phyloP scores from a whole-genome alignment of 1,139 yeast species.

The Debaryomyces fabryi region DNA sequence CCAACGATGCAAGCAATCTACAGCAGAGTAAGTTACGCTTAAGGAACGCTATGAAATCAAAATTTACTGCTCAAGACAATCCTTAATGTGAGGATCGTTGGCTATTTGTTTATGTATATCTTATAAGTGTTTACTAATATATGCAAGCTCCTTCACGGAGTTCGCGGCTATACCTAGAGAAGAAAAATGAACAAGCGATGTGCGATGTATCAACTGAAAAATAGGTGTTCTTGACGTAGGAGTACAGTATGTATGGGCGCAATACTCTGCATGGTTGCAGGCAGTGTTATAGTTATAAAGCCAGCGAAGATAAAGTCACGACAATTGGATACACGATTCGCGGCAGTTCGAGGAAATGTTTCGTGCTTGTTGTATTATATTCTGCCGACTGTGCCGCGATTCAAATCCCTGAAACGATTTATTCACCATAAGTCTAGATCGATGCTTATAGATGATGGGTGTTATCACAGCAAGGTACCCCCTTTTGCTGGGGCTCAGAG shows the following conservation, averaged over 20 bases:
- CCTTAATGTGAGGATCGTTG: not conserved
- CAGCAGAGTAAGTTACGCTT: constrained; percentile 3
- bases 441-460: not conserved
- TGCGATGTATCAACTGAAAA: not conserved
- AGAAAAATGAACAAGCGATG: not conserved
- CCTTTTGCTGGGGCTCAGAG: not conserved
- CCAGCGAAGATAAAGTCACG: not conserved
- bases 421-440: not conserved
- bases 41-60: constrained; percentile 8
- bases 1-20: not conserved
- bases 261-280: not conserved
- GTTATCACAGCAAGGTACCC: not conserved
- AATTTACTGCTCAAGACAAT: not conserved
- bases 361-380: not conserved
- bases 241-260: not conserved
- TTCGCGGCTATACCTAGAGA: not conserved
- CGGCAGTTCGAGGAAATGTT: not conserved
- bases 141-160: not conserved
- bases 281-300: not conserved
- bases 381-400: constrained; percentile 1
- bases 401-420: not conserved
- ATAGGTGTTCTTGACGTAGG: not conserved
- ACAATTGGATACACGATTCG: not conserved
- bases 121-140: constrained; percentile 1
- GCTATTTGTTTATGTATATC: not conserved